Percentiles rank a stretch among this genome's conserved stretches.
Conservation (phyloP, 2,329 filamentous ascomycete genomes). For the Coniochaeta pulveracea region DNA sequence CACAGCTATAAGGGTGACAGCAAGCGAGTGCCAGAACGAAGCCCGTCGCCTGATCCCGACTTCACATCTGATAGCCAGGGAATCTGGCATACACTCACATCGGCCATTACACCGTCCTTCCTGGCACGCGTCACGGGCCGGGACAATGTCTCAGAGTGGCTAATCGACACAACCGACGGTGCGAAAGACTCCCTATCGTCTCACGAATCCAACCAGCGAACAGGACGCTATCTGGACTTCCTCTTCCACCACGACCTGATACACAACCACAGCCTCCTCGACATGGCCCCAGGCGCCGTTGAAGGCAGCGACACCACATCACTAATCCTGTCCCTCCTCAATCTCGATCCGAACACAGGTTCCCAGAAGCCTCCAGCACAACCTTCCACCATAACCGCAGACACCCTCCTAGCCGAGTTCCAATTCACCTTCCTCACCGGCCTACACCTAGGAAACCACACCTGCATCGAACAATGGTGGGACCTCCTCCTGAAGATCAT, state of each 20-base stretch:
- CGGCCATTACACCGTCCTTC: slow-evolving; percentile 29
- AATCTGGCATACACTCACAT: slow-evolving; percentile 43
- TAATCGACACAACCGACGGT: slow-evolving; percentile 40
- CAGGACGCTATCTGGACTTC: slow-evolving; percentile 32
- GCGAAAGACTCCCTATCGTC: slow-evolving; percentile 27
- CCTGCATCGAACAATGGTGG: slow-evolving; percentile 53
- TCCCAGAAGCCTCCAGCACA: slow-evolving; percentile 5
- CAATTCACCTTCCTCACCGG: slow-evolving; percentile 49
- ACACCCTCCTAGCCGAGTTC: slow-evolving; percentile 45
- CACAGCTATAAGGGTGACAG: slow-evolving; percentile 25
- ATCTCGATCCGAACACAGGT: slow-evolving; percentile 8
- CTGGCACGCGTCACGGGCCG: slow-evolving; percentile 35
- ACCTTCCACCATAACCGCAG: slow-evolving; percentile 16
- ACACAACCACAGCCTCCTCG: slow-evolving; percentile 24
- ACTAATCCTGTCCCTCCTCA: slow-evolving; percentile 31
- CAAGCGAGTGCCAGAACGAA: not conserved
- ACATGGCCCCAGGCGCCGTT: slow-evolving; percentile 6
- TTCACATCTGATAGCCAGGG: slow-evolving; percentile 16
- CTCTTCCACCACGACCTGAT: slow-evolving; percentile 31
- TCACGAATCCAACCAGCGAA: slow-evolving; percentile 9
- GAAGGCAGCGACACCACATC: slow-evolving; percentile 34
- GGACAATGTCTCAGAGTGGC: slow-evolving; percentile 29
- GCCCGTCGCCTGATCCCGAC: slow-evolving; percentile 12
- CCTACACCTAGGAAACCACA: slow-evolving; percentile 43
- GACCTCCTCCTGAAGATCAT: slow-evolving; percentile 39